Conservation (phyloP, 768 basidiomycete genomes). For the Leccinum ochraceum region DNA sequence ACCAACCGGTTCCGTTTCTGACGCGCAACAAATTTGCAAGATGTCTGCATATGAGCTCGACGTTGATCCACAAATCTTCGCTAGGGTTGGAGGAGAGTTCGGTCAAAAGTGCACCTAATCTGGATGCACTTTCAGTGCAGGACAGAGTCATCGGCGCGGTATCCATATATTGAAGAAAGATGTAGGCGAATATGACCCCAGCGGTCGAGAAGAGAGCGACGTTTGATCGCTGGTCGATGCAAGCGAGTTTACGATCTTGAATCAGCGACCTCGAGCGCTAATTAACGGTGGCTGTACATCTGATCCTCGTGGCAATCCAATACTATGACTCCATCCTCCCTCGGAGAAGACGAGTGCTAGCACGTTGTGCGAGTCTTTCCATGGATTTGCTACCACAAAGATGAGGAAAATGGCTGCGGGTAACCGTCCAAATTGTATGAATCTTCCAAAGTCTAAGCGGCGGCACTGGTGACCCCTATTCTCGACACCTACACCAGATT, state of each 20-base stretch:
- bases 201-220: neutral
- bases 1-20: slow-evolving; percentile 52
- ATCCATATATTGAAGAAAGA: slow-evolving; percentile 21
- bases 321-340: neutral
- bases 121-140: slow-evolving; percentile 32
- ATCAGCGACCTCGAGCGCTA: neutral
- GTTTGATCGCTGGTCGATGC: neutral
- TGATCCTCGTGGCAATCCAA: neutral
- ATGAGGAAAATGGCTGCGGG: no score
- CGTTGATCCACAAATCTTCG: slow-evolving; percentile 47
- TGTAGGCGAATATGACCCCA: neutral
- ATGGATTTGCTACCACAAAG: neutral
- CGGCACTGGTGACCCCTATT: no score
- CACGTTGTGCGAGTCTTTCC: neutral
- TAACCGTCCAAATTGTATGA: no score
- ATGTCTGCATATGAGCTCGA: slow-evolving; percentile 52
- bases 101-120: slow-evolving; percentile 35
- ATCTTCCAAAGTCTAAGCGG: no score
- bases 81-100: slow-evolving; percentile 34
- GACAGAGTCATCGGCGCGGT: slow-evolving; percentile 9
- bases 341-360: neutral
- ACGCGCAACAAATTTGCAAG: slow-evolving; percentile 65
- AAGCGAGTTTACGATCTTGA: slow-evolving; percentile 1
- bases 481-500: no score
- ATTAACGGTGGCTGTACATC: slow-evolving; percentile 1